Base-by-base conservation (phyloP, 2,329 filamentous ascomycete genomes). In the Spiromastix sp. region DNA sequence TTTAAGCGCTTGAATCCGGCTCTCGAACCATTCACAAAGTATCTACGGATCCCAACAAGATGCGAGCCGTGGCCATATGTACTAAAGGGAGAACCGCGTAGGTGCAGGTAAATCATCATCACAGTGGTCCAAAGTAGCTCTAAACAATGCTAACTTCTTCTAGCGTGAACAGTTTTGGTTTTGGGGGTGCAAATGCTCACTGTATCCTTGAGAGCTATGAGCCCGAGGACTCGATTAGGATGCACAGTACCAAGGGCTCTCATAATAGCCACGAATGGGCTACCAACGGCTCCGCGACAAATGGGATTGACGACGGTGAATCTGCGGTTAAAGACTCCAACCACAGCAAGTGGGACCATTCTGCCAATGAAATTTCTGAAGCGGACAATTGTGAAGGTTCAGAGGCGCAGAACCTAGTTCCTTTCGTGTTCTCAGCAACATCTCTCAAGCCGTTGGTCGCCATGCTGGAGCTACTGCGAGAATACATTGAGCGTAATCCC, bases 1-100 rank as follows among this genome's bases (percentile, higher is more conserved):
- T 47, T 51, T 17, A 30, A 40, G 3, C 11, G 9, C 1, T 33
- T 50, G 3, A 48, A 47, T 34, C 43, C 46, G 0, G 35, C 21
- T 1, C 15, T 51, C 5, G 32, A 37, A 20, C 47, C 42, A 8
- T 48, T 43, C 24, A 43, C 39, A 20, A 24, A 24, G 21, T 7
- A n/a, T n/a, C n/a, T 24, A n/a, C 21, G n/a, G 7, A n/a, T 24
- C n/a, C 21, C 21, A n/a, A 24, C 21, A 24, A 24, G 21, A 7
- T n/a, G 7, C 7, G 21, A n/a, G 7, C 21, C 21, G 21, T 24
- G 21, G 21, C 21, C 21, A n/a, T 7, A 24, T 7, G 7, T 24
- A 24, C 21, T n/a, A 7, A n/a, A 24, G n/a, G 21, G 21, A 24
- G 21, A 7, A 7, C 21, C 21, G 7, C 21, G 21, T 7, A 7